Conservation (phyloP, 352 stramenopile genomes). For the Saprolegnia parasitica region DNA sequence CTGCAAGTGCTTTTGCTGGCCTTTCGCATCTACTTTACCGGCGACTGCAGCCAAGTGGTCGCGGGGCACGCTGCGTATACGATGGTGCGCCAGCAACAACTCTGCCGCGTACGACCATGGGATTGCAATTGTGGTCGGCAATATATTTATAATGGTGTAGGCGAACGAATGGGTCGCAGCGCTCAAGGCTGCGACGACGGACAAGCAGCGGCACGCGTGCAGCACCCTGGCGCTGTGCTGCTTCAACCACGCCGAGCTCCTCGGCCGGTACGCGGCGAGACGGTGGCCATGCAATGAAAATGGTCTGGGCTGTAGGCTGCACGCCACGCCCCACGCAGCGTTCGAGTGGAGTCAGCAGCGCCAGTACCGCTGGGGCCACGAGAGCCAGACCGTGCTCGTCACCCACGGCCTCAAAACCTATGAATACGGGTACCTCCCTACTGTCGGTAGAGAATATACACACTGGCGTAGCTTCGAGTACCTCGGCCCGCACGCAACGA, state of each 20-base stretch:
- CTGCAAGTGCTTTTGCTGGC: slow-evolving; percentile 50
- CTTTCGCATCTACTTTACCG: slow-evolving; percentile 21
- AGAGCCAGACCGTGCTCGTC: slow-evolving; percentile 49
- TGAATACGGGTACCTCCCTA: slow-evolving; percentile 45
- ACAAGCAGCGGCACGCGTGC: not conserved
- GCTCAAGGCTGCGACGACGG: not conserved
- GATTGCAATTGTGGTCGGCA: no score
- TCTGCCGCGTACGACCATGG: not conserved
- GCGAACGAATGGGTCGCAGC: not conserved
- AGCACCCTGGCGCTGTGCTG: slow-evolving; percentile 12
- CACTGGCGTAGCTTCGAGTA: slow-evolving; percentile 35
- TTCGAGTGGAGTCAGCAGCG: slow-evolving; percentile 62
- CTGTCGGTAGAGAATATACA: no score
- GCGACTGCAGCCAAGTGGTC: slow-evolving; percentile 11
- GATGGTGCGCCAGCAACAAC: slow-evolving; percentile 4
- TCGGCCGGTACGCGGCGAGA: not conserved
- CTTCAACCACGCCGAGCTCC: slow-evolving; percentile 12
- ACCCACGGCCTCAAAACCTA: slow-evolving; percentile 56
- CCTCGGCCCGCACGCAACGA: slow-evolving; percentile 38
- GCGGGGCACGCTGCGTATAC: not conserved
- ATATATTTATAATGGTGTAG: no score
- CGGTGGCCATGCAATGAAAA: slow-evolving; percentile 37
- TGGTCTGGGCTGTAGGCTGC: slow-evolving; percentile 30
- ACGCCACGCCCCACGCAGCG: not conserved
- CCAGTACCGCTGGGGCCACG: slow-evolving; percentile 56